These are phyloP conservation scores for Strombidium stylifer DNA, from an alignment of 73 alveolate genomes.

Conservation along the genomic window DNA sequence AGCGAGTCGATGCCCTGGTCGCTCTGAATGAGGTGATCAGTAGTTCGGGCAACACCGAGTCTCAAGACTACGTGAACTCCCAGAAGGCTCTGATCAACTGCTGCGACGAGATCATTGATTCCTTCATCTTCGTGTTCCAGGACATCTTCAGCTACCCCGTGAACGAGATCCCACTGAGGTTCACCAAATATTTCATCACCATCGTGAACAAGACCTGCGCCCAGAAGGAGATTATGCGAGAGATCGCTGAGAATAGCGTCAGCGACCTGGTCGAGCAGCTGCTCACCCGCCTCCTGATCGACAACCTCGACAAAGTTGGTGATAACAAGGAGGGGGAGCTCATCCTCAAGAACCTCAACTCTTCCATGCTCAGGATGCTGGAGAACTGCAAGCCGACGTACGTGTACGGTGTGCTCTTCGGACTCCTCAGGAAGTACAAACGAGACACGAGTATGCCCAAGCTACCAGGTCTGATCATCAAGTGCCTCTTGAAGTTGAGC, in stretches of 20 bases:
- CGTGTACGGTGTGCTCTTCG: slow-evolving; percentile 42
- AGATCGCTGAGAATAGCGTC: slow-evolving; percentile 34
- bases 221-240: slow-evolving; percentile 42
- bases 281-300: slow-evolving; percentile 49
- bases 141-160: slow-evolving; percentile 50
- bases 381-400: slow-evolving; percentile 56
- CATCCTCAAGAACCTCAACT: slow-evolving; percentile 54
- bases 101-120: slow-evolving; percentile 29
- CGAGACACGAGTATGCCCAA: slow-evolving; percentile 38
- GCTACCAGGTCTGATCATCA: slow-evolving; percentile 58
- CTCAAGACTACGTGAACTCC: too few species aligned
- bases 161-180: slow-evolving; percentile 63
- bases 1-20: slow-evolving; percentile 66
- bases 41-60: too few species aligned
- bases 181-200: slow-evolving; percentile 65
- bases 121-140: slow-evolving; percentile 30
- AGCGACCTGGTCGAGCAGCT: slow-evolving; percentile 56
- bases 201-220: slow-evolving; percentile 62
- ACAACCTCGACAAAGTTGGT: slow-evolving; percentile 52
- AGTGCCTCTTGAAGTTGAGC: slow-evolving; percentile 59
- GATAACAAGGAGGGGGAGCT: slow-evolving; percentile 67
- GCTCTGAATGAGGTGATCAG: slow-evolving; percentile 51
- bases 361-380: slow-evolving; percentile 54
- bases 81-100: slow-evolving; percentile 2
- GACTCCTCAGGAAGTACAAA: slow-evolving; percentile 57